These are phyloP conservation scores for Nymphaea colorata DNA, from an alignment of 164 flowering plant species.

Conservation along the genomic window DNA sequence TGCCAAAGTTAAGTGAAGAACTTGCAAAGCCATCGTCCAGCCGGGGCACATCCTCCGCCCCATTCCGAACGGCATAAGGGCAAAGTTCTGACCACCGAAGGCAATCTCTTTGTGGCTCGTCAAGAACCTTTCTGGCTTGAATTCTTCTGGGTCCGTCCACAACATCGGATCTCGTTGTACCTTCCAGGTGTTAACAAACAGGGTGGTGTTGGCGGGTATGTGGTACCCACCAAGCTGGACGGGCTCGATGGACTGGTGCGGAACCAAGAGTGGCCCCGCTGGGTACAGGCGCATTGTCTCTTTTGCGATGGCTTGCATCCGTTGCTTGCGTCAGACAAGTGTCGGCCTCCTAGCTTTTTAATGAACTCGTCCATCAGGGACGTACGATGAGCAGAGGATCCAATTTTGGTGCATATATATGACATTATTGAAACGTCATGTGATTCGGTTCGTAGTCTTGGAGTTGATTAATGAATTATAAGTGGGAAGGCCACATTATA, in stretches of 20 bases:
- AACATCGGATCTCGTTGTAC: conserved; percentile 36
- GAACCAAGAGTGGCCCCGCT: conserved; percentile 28
- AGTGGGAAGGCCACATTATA: too few species aligned
- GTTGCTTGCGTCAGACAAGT: too few species aligned
- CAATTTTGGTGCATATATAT: background rate
- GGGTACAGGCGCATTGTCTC: conserved; percentile 40
- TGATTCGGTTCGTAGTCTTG: too few species aligned
- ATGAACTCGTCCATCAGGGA: too few species aligned
- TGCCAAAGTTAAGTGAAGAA: conserved; percentile 1
- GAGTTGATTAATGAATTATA: too few species aligned
- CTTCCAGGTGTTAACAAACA: conserved; percentile 36
- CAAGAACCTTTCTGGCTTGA: conserved; percentile 41
- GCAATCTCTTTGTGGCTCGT: background rate
- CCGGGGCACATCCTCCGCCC: conserved; percentile 1
- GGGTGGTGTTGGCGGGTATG: conserved; percentile 27
- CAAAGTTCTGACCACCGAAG: background rate
- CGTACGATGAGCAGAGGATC: too few species aligned
- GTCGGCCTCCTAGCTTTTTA: too few species aligned
- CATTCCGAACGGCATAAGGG: background rate
- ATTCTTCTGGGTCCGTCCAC: conserved; percentile 37
- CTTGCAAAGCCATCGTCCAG: background rate
- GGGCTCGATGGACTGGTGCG: conserved; percentile 28
- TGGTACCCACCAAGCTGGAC: conserved; percentile 18
- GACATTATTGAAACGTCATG: background rate
- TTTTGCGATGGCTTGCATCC: conserved; percentile 9